Base-by-base conservation (phyloP, 495 filamentous ascomycete genomes). In the Cercophora newfieldiana region DNA sequence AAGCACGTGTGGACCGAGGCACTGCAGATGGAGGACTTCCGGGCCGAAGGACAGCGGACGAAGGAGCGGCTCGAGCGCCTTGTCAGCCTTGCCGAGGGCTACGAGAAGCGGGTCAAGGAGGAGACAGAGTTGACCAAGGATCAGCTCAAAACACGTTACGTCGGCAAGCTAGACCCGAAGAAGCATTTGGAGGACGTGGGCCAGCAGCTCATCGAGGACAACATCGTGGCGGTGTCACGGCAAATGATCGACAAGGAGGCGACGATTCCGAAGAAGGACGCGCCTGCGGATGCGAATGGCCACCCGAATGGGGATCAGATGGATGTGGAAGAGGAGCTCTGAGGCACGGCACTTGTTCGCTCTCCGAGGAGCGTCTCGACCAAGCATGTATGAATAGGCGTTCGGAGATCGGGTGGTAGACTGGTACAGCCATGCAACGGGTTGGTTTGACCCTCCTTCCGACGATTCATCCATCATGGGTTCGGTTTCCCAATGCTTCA, bases 171-270 rank as follows among this genome's bases (percentile, higher is more conserved):
- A 71, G 95, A 99, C 73, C 95, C 95, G 29, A 99, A 99, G 90
- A 99, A 99, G 84, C 95, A 99, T 76, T 82, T 99, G 73, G 95
- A 97, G 78, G 92, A 96, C 71, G 89, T 99, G 62, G 95, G 96
- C 65, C 94, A 97, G 79, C 87, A 92, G 71, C 86, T 97, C 63
- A 97, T 99, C 71, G 95, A 99, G 80, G 94, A 98, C 82, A 99
- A 99, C 78, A 98, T 99, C 63, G 95, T 99, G 5, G 91, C 92
- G 7, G 93, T 97, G 4, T 94, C 93, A 59, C 85, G 94, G 68
- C 93, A 97, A 78, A 97, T 99, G 95, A 97, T 99, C 69, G 96
- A 98, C 81, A 99, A 98, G 80, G 96, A 98, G 75, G 95, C 95
- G 14, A 92, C 82, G 18, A 83, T 84, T 72, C 81, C 83, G 4